These are phyloP conservation scores for Dothideomycetes sp. DNA, from an alignment of 2,329 filamentous ascomycete species.

Conservation along the genomic window DNA sequence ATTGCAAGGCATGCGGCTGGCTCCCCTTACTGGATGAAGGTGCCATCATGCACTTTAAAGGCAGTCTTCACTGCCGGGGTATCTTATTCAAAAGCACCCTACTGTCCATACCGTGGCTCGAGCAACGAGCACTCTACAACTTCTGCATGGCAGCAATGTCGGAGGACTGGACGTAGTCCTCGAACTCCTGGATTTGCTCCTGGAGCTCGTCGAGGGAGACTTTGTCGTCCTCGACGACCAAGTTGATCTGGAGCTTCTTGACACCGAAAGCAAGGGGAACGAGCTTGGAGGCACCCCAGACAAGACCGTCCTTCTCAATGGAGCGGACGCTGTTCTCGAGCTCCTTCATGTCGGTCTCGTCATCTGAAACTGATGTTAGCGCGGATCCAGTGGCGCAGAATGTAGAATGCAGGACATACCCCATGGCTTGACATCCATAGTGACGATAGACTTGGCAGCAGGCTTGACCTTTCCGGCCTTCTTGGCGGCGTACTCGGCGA, in stretches of 20 bases:
- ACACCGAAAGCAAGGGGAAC: constrained; percentile 92
- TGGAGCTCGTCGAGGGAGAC: constrained; percentile 78
- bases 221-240: constrained; percentile 97
- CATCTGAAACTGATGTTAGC: constrained; percentile 53
- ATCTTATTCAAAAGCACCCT: not conserved
- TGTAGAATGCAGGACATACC: constrained; percentile 50
- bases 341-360: constrained; percentile 83
- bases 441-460: constrained; percentile 91
- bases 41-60: constrained; percentile 2
- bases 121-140: constrained; percentile 48
- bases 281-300: constrained; percentile 88
- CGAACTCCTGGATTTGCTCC: constrained; percentile 72
- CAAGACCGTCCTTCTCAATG: constrained; percentile 86
- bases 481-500: constrained; percentile 93
- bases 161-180: constrained; percentile 93
- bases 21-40: not conserved
- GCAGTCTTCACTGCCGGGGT: not conserved
- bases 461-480: constrained; percentile 89
- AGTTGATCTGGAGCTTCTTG: constrained; percentile 98
- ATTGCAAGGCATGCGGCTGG: constrained; percentile 4
- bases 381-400: no score
- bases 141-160: constrained; percentile 90
- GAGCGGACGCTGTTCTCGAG: constrained; percentile 70
- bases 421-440: constrained; percentile 96
- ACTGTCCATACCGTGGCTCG: constrained; percentile 1